Conservation (phyloP, 75 land plant genomes). For the Selaginella tamariscina region DNA sequence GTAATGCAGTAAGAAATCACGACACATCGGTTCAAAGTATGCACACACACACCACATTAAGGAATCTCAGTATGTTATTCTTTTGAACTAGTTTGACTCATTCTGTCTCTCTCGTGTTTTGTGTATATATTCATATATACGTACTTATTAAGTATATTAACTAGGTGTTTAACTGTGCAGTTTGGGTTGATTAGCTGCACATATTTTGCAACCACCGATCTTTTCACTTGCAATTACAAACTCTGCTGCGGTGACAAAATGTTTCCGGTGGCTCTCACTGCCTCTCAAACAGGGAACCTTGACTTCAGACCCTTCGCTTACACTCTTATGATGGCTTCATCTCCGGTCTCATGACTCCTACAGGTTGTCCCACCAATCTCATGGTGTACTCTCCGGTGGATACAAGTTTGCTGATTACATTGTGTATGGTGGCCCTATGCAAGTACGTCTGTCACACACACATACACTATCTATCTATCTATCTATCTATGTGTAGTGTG, state of each 20-base stretch:
- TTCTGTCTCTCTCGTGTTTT: too few species aligned
- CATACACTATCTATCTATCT: too few species aligned
- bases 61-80: too few species aligned
- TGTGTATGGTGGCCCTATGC: constrained; percentile 30
- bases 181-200: constrained; percentile 31
- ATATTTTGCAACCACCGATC: constrained; percentile 31
- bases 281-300: constrained; percentile 20
- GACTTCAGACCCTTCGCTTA: constrained; percentile 37
- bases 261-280: constrained; percentile 34
- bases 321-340: constrained; percentile 31
- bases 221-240: constrained; percentile 37
- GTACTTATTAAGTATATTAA: not conserved
- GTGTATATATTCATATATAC: too few species aligned
- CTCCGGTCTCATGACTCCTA: constrained; percentile 33
- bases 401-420: constrained; percentile 29
- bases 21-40: too few species aligned
- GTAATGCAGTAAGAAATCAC: too few species aligned
- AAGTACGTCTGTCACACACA: constrained; percentile 12
- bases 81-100: too few species aligned
- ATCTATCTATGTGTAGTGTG: too few species aligned
- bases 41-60: too few species aligned
- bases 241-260: constrained; percentile 32
- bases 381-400: constrained; percentile 28
- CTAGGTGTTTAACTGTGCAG: constrained; percentile 11
- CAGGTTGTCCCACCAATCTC: constrained; percentile 31